These are phyloP conservation scores for Penicillium italicum DNA, from an alignment of 2,329 filamentous ascomycete species.

Conservation along the genomic window DNA sequence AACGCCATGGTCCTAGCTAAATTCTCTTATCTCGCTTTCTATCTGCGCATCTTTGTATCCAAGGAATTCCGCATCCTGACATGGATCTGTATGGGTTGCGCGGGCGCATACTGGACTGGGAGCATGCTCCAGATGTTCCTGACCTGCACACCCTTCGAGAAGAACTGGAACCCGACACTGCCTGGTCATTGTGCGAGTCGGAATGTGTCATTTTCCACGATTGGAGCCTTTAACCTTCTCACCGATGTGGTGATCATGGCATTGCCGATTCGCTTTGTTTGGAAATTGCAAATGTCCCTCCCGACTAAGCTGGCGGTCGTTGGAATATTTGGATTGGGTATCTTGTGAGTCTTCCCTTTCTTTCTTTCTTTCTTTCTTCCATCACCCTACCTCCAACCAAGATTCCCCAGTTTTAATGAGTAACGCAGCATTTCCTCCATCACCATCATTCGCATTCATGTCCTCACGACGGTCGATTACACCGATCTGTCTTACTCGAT, in stretches of 20 bases:
- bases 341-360: conserved; percentile 14
- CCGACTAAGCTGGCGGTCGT: conserved; percentile 22
- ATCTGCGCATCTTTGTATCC: conserved; percentile 31
- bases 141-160: conserved; percentile 19
- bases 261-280: conserved; percentile 26
- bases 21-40: conserved; percentile 31
- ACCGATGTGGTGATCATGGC: conserved; percentile 24
- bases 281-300: conserved; percentile 23
- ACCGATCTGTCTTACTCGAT: conserved; percentile 23
- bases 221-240: conserved; percentile 25
- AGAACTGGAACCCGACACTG: conserved; percentile 18
- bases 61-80: conserved; percentile 30
- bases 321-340: conserved; percentile 24
- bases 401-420: neutral
- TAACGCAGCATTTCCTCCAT: conserved; percentile 23
- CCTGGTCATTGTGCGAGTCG: conserved; percentile 23
- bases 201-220: conserved; percentile 23
- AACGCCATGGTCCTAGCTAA: conserved; percentile 30
- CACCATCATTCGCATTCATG: conserved; percentile 23
- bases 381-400: neutral
- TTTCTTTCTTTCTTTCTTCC: conserved; percentile 1
- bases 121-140: conserved; percentile 30
- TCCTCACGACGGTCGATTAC: conserved; percentile 23
- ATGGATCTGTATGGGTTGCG: conserved; percentile 23
- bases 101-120: conserved; percentile 27